These are phyloP conservation scores for Neoarthrinium moseri DNA, from an alignment of 2,329 filamentous ascomycete genomes.

Conservation along the genomic window DNA sequence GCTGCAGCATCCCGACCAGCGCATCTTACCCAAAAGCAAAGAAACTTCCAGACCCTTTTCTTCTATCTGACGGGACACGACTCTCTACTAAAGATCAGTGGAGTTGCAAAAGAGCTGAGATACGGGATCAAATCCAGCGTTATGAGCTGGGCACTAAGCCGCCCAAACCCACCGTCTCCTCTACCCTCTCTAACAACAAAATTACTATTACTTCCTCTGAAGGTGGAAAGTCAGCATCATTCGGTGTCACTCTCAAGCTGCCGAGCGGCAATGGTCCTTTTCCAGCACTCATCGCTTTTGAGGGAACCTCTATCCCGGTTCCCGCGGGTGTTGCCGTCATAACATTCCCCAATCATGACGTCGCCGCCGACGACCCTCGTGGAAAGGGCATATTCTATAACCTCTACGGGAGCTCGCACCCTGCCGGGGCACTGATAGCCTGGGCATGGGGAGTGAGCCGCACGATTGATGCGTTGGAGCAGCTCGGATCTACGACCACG, in stretches of 20 bases:
- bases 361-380: constrained; percentile 42
- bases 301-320: constrained; percentile 41
- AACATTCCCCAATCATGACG: constrained; percentile 47
- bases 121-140: constrained; percentile 32
- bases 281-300: constrained; percentile 49
- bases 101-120: constrained; percentile 39
- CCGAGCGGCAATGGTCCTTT: constrained; percentile 35
- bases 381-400: constrained; percentile 49
- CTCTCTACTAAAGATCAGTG: constrained; percentile 37
- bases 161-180: constrained; percentile 30
- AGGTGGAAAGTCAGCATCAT: constrained; percentile 30
- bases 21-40: background rate
- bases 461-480: constrained; percentile 46
- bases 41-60: constrained; percentile 37
- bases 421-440: constrained; percentile 44
- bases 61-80: constrained; percentile 32
- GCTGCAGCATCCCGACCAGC: background rate
- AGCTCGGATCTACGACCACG: constrained; percentile 28
- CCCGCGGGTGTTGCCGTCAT: constrained; percentile 45
- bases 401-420: constrained; percentile 43
- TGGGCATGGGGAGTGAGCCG: constrained; percentile 51
- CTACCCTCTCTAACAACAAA: constrained; percentile 29
- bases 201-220: constrained; percentile 34
- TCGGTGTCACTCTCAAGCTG: constrained; percentile 26
- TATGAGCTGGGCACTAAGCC: constrained; percentile 38